Base-by-base conservation (phyloP, 768 basidiomycete species). In the Kwoniella mangroviensis region DNA sequence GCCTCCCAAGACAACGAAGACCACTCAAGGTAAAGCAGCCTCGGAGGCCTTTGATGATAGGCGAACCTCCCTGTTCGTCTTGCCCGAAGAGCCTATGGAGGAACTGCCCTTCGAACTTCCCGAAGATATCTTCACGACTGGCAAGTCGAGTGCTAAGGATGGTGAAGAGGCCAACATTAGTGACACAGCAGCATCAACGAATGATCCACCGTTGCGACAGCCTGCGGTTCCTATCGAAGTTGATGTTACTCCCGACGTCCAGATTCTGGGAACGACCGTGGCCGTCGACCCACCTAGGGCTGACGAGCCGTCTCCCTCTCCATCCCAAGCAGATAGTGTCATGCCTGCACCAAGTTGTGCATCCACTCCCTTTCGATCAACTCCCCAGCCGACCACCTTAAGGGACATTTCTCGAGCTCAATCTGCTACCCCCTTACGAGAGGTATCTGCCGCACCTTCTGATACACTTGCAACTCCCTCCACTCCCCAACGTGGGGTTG, bases 51-150 rank as follows among this genome's bases (percentile, higher is more conserved):
- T 52, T 3, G 56, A 24, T 11, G 26, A 58, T 42, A 45, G 43
- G 4, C 21, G 28, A 19, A 53, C 40, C 13, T 54, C 67, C 6
- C 42, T 68, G 5, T 62, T 68, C 54, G 45, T 56, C n/a, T 49
- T 68, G 17, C 52, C 59, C 11, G 34, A 62, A 15, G 59, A 28
- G 19, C 67, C 60, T 12, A 55, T 68, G 60, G 53, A 68, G 43
- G 67, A 62, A 21, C 55, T 26, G 34, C 53, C 67, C n/a, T 68
- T 68, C n/a, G 52, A 62, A 15, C n/a, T 68, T 21, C 60, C 67
- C 4, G 59, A 24, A 10, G 60, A 63, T 15, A 68, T 68, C 9
- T 22, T 68, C 12, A 40, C 43, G 15, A 10, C 34, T 9, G 63
- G 53, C 3, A 41, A 55, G 34, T 19, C 58, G 41, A 42, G 22